Conservation (phyloP, 2,329 filamentous ascomycete genomes). For the Fusarium udum region DNA sequence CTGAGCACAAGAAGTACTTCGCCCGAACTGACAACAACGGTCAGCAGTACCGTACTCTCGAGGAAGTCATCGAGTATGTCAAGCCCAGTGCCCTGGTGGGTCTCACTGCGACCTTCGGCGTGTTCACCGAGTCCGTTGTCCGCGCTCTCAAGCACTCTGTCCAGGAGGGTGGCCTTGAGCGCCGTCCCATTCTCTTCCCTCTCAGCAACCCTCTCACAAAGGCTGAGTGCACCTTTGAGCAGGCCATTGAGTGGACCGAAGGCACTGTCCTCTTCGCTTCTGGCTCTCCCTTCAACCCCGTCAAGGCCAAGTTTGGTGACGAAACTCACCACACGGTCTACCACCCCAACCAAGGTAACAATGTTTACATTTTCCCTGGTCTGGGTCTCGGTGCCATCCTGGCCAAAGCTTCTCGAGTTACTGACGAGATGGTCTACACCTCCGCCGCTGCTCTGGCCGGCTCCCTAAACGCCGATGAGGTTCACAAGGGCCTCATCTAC, state of each 20-base stretch:
- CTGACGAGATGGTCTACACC: slow-evolving; percentile 96
- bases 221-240: slow-evolving; percentile 97
- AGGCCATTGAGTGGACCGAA: slow-evolving; percentile 89
- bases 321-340: slow-evolving; percentile 70
- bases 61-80: slow-evolving; percentile 93
- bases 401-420: slow-evolving; percentile 85
- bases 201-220: slow-evolving; percentile 96
- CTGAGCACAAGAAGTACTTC: slow-evolving; percentile 85
- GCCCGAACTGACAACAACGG: slow-evolving; percentile 71
- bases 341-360: slow-evolving; percentile 85
- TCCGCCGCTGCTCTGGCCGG: slow-evolving; percentile 84
- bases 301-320: slow-evolving; percentile 69
- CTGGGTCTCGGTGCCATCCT: slow-evolving; percentile 94
- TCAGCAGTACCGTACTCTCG: slow-evolving; percentile 79
- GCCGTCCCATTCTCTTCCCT: slow-evolving; percentile 91
- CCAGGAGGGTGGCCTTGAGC: slow-evolving; percentile 71
- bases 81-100: slow-evolving; percentile 95
- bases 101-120: slow-evolving; percentile 90
- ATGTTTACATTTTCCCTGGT: slow-evolving; percentile 94
- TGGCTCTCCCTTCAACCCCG: slow-evolving; percentile 86
- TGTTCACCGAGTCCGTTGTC: slow-evolving; percentile 90
- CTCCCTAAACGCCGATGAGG: slow-evolving; percentile 82
- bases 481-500: slow-evolving; percentile 86
- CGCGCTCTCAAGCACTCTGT: slow-evolving; percentile 73
- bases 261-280: slow-evolving; percentile 93